Conservation (phyloP, 1,284 basidiomycete genomes). For the Malassezia arunalokei region DNA sequence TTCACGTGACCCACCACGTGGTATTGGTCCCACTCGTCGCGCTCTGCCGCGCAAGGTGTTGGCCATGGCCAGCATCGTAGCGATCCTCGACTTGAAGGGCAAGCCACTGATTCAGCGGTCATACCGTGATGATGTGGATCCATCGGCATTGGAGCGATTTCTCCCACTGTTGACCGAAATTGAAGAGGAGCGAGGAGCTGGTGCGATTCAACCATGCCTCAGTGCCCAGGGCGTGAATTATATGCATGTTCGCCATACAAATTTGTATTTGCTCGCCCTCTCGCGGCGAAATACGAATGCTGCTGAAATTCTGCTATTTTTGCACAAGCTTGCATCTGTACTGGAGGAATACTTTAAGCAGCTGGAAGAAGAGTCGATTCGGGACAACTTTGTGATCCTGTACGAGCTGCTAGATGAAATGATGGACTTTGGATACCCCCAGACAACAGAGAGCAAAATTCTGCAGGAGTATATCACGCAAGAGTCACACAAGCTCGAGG, state of each 20-base stretch:
- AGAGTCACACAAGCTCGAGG: slow-evolving; percentile 93
- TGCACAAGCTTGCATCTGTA: slow-evolving; percentile 67
- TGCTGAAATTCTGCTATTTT: slow-evolving; percentile 88
- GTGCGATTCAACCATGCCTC: slow-evolving; percentile 69
- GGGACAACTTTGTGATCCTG: slow-evolving; percentile 94
- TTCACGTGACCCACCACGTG: no score
- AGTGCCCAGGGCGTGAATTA: slow-evolving; percentile 66
- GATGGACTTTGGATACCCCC: slow-evolving; percentile 99
- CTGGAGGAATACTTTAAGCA: slow-evolving; percentile 98
- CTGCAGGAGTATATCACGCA: slow-evolving; percentile 99
- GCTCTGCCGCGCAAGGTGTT: background rate
- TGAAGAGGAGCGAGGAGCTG: slow-evolving; percentile 86
- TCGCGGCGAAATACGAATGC: slow-evolving; percentile 94
- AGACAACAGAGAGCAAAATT: slow-evolving; percentile 98
- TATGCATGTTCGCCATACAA: slow-evolving; percentile 96
- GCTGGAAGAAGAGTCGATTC: slow-evolving; percentile 94
- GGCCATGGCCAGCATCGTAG: slow-evolving; percentile 53
- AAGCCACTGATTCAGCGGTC: slow-evolving; percentile 96
- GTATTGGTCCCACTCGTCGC: no score
- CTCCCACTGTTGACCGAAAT: slow-evolving; percentile 87
- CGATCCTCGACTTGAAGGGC: slow-evolving; percentile 95
- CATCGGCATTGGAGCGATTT: slow-evolving; percentile 81
- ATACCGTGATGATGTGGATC: slow-evolving; percentile 86
- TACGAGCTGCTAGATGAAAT: slow-evolving; percentile 95
- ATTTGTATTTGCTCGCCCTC: slow-evolving; percentile 85